phyloP scores from a whole-genome alignment of 2,329 filamentous ascomycete genomes.

The Dactylellina parvicollis region DNA sequence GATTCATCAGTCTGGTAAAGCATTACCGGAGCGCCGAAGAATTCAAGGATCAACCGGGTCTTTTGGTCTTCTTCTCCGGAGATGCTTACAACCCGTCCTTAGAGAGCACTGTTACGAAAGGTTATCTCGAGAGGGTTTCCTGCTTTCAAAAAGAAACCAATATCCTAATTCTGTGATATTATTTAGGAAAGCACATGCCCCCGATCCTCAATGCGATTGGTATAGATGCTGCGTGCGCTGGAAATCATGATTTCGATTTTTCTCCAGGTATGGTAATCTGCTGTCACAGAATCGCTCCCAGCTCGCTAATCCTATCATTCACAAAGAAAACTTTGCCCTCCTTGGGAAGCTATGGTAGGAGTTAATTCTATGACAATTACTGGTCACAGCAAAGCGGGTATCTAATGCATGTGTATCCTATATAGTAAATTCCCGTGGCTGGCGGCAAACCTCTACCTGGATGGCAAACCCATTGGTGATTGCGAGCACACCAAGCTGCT shows the following conservation, averaged over 20 bases:
- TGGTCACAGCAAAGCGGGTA: too few species aligned
- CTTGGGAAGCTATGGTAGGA: constrained; percentile 67
- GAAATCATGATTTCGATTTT: constrained; percentile 92
- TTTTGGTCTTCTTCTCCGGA: constrained; percentile 86
- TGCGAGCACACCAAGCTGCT: constrained; percentile 79
- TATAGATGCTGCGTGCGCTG: constrained; percentile 73
- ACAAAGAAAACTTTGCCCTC: constrained; percentile 39
- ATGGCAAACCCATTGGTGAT: constrained; percentile 75
- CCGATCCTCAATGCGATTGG: constrained; percentile 80
- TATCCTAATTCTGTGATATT: constrained; percentile 62
- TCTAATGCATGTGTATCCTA: not conserved
- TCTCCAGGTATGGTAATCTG: constrained; percentile 77
- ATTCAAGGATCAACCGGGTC: constrained; percentile 71
- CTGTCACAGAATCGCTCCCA: not conserved
- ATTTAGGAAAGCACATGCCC: constrained; percentile 76
- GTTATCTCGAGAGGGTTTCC: constrained; percentile 59
- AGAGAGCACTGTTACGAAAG: constrained; percentile 89
- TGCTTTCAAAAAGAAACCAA: not conserved
- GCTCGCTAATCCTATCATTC: not conserved
- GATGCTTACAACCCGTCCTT: constrained; percentile 93
- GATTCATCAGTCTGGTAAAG: constrained; percentile 81
- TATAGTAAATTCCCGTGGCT: constrained; percentile 90
- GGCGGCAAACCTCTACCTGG: constrained; percentile 82
- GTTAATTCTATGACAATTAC: not conserved
- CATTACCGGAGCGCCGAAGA: constrained; percentile 73